These are phyloP conservation scores for Juglanconis oblonga DNA, from an alignment of 2,329 filamentous ascomycete species.

Conservation along the genomic window DNA sequence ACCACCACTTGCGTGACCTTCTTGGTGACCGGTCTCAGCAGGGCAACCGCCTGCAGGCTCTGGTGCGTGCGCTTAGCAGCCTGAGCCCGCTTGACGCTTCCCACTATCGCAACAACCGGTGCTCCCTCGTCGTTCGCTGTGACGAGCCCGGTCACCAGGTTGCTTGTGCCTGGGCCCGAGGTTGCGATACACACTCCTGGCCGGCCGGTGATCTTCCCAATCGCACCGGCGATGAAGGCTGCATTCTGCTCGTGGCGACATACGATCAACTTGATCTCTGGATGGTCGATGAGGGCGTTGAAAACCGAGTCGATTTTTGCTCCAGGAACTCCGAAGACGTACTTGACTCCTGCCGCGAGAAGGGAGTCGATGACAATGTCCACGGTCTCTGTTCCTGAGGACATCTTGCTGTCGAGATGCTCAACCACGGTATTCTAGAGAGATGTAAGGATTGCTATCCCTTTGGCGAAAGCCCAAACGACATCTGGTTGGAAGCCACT, in stretches of 20 bases:
- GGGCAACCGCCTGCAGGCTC: conserved; percentile 40
- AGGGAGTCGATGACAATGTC: conserved; percentile 29
- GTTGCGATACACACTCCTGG: conserved; percentile 46
- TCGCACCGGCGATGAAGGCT: conserved; percentile 46
- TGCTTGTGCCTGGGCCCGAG: conserved; percentile 44
- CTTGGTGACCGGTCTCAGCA: conserved; percentile 42
- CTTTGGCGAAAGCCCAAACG: too few species aligned
- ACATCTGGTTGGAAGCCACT: background rate
- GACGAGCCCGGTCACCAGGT: conserved; percentile 43
- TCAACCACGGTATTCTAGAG: background rate
- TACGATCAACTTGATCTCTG: conserved; percentile 44
- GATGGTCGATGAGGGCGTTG: conserved; percentile 42
- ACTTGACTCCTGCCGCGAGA: conserved; percentile 37
- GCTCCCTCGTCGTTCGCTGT: conserved; percentile 47
- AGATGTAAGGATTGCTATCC: background rate
- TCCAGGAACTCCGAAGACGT: conserved; percentile 47
- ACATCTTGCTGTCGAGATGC: background rate
- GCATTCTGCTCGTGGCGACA: conserved; percentile 49
- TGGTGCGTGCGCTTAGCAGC: conserved; percentile 45
- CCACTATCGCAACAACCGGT: conserved; percentile 46
- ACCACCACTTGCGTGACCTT: conserved; percentile 38
- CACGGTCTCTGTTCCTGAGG: conserved; percentile 24
- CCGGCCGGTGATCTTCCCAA: conserved; percentile 42
- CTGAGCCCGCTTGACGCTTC: conserved; percentile 41
- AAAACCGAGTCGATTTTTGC: conserved; percentile 47